A percentile compares a stretch with the other conserved stretches of the same genome.
phyloP scores from a whole-genome alignment of 2,329 filamentous ascomycete genomes.

The Hypoxylon rubiginosum region DNA sequence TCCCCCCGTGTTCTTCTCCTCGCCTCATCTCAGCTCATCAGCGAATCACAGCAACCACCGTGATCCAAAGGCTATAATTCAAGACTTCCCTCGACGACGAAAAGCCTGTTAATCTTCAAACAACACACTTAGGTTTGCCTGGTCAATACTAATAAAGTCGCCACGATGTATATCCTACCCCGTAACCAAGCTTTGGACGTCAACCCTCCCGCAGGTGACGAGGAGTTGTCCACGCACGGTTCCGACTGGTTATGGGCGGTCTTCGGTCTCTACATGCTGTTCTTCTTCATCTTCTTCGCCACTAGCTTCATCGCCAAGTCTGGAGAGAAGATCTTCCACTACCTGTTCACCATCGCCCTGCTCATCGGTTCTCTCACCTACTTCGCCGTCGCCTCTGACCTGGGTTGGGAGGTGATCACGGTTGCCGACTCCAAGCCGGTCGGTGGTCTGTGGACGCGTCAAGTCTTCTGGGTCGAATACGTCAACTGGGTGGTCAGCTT shows the following conservation, averaged over 20 bases:
- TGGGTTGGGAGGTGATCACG: constrained; percentile 60
- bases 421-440: constrained; percentile 53
- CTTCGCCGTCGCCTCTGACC: constrained; percentile 66
- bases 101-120: constrained; percentile 15
- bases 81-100: constrained; percentile 29
- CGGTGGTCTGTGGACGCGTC: constrained; percentile 54
- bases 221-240: constrained; percentile 59
- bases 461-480: constrained; percentile 70
- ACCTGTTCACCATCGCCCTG: constrained; percentile 64
- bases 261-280: constrained; percentile 62
- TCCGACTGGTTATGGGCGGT: constrained; percentile 70
- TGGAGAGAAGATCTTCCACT: constrained; percentile 69
- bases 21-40: constrained; percentile 26
- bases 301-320: constrained; percentile 59
- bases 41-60: constrained; percentile 36
- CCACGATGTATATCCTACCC: constrained; percentile 41
- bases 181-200: constrained; percentile 62
- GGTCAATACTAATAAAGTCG: constrained; percentile 20
- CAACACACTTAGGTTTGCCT: constrained; percentile 13
- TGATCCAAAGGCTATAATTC: constrained; percentile 34
- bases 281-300: constrained; percentile 59
- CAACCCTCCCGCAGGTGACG: constrained; percentile 60
- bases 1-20: constrained; percentile 27
- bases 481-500: constrained; percentile 66
- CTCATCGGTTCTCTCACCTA: constrained; percentile 65